Evolutionary conservation across 73 alveolate genomes (phyloP).

Genomic region (Tetrahymena elliotti): DNA sequence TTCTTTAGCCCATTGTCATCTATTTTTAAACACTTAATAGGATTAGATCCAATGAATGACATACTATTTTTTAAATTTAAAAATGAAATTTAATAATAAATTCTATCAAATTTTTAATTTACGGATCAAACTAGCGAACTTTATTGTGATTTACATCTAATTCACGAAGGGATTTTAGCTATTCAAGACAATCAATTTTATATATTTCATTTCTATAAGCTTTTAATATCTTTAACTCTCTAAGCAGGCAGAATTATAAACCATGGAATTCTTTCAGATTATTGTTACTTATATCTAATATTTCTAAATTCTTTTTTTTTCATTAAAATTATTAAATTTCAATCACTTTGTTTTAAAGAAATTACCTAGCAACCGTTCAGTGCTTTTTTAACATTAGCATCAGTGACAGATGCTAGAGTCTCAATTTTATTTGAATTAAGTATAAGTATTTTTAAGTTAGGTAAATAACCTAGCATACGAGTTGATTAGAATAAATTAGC

Average conservation of each 20-base stretch:
- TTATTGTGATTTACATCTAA: constrained; percentile 60
- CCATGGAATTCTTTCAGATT: constrained; percentile 63
- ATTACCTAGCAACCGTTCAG: constrained; percentile 45
- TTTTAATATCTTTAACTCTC: constrained; percentile 58
- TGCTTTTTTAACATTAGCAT: constrained; percentile 51
- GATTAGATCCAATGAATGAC: constrained; percentile 34
- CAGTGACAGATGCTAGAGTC: constrained; percentile 50
- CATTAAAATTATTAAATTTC: not conserved
- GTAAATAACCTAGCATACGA: constrained; percentile 66
- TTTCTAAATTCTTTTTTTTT: constrained; percentile 27
- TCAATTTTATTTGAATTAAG: constrained; percentile 58
- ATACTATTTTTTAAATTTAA: not conserved
- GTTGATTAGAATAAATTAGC: constrained; percentile 49
- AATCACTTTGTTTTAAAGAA: not conserved
- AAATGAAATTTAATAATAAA: not conserved
- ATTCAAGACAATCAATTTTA: constrained; percentile 61
- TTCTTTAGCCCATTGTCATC: constrained; percentile 70
- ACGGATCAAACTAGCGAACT: constrained; percentile 59
- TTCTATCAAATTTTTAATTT: not conserved
- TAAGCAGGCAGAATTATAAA: constrained; percentile 51
- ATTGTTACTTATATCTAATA: constrained; percentile 62
- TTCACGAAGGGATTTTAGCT: constrained; percentile 55
- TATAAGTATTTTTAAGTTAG: constrained; percentile 53
- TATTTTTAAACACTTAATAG: constrained; percentile 48
- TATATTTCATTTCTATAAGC: constrained; percentile 64